Base-by-base conservation (phyloP, 2,329 filamentous ascomycete species). In the Scorias spongiosa region DNA sequence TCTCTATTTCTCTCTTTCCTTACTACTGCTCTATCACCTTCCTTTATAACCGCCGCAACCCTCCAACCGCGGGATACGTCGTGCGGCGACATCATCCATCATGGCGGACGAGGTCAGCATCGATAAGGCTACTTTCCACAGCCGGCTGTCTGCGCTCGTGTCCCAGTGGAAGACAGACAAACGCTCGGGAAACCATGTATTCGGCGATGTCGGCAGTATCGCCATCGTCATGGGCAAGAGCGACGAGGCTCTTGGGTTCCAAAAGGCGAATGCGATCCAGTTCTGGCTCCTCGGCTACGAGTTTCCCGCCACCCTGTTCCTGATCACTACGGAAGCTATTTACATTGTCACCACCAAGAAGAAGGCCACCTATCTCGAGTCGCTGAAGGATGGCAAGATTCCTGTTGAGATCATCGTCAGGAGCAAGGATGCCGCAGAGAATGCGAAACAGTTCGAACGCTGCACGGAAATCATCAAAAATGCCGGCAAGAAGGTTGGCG, bases 271-370 rank as follows among this genome's bases (percentile, higher is more conserved):
- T 64, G 87, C 91, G 17, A 81, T 95, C 66, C 91, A 96, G 70
- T 93, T 96, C 66, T 98, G 93, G 93, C 74, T 98, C 44, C 76
- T 98, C 49, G 91, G 91, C 57, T 98, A 98, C 71, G 91, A 98
- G 64, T 98, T 98, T 59, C 91, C 91, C 29, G 88, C 89, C 34
- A 98, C 91, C 0, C 71, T 98, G 50, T 86, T 98, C 71, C 74
- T 98, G 42, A 80, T 98, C 62, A 96, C 89, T 1, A 69, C 80
- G 48, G 91, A 96, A 48, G 78, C 79, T 40, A 72, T 96, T 55
- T 93, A 91, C 66, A 81, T 96, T 47, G 79, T 98, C 51, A 98
- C 91, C 6, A 98, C 91, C 5, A 81, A 85, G 46, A 98, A 98
- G 69, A 98, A 98, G 78, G 89, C 91, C 20, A 89, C 93, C 59